Evolutionary conservation across 2,329 filamentous ascomycete species (phyloP).

Genomic region (Helotiales sp.): DNA sequence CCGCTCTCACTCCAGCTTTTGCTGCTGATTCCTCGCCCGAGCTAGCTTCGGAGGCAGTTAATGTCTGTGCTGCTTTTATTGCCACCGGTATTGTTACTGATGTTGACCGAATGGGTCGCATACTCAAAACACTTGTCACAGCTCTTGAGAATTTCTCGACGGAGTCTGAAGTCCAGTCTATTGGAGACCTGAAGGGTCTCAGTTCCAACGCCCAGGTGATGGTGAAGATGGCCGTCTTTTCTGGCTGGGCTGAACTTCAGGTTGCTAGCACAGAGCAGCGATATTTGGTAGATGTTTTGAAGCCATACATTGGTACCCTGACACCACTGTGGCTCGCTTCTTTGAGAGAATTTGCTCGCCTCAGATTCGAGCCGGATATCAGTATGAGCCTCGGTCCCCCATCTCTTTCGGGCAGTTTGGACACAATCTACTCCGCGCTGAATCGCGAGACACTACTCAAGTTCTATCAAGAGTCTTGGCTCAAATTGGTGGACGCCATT

Average conservation of each 20-base stretch:
- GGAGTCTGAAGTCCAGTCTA: conserved; percentile 80
- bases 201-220: conserved; percentile 97
- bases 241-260: conserved; percentile 95
- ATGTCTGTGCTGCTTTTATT: conserved; percentile 97
- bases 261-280: conserved; percentile 91
- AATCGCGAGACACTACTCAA: conserved; percentile 91
- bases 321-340: conserved; percentile 95
- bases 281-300: conserved; percentile 86
- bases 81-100: conserved; percentile 97
- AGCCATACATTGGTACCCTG: conserved; percentile 85
- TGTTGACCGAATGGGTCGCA: conserved; percentile 97
- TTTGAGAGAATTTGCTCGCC: conserved; percentile 86
- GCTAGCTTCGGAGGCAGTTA: conserved; percentile 92
- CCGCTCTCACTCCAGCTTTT: conserved; percentile 93
- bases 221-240: conserved; percentile 97
- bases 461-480: conserved; percentile 97
- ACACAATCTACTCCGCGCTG: conserved; percentile 91
- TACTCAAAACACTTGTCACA: conserved; percentile 88
- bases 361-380: conserved; percentile 96
- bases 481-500: conserved; percentile 96
- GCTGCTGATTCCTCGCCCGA: conserved; percentile 95
- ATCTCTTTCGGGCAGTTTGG: conserved; percentile 81
- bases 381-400: conserved; percentile 86
- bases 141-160: conserved; percentile 91
- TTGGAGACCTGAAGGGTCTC: conserved; percentile 89